phyloP scores from a whole-genome alignment of 371 early-diverging fungal genomes.

The Mucor ambiguus region DNA sequence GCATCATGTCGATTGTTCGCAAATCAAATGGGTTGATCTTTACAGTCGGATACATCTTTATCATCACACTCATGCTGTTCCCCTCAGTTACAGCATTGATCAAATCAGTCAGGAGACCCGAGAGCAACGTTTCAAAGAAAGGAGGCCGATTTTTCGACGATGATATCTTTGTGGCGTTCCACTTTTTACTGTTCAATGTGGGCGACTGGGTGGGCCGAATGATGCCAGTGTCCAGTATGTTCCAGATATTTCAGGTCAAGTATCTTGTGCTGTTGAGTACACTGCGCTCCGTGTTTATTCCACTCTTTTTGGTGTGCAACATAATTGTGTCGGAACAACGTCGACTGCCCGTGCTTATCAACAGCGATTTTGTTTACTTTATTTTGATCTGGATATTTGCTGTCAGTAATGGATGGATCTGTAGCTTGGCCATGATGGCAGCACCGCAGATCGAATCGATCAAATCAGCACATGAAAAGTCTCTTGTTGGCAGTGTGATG shows the following conservation, averaged over 20 bases:
- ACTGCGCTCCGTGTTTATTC: conserved; percentile 62
- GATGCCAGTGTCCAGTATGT: conserved; percentile 39
- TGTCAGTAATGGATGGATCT: conserved; percentile 70
- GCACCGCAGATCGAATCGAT: conserved; percentile 64
- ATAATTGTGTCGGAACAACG: conserved; percentile 52
- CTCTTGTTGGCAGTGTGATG: conserved; percentile 68
- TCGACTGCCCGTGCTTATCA: conserved; percentile 57
- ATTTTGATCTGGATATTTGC: conserved; percentile 65
- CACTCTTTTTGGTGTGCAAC: conserved; percentile 74
- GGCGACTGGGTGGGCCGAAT: conserved; percentile 80
- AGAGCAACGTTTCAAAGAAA: conserved; percentile 8
- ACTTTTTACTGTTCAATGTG: conserved; percentile 74
- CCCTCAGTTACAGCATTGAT: conserved; percentile 78
- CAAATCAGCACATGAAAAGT: conserved; percentile 39
- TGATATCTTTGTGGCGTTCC: conserved; percentile 73
- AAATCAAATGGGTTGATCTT: conserved; percentile 50
- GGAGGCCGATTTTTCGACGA: conserved; percentile 44
- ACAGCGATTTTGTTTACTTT: conserved; percentile 65
- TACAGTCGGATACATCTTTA: conserved; percentile 62
- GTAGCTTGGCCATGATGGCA: conserved; percentile 75
- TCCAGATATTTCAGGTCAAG: conserved; percentile 43
- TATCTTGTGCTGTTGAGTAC: conserved; percentile 50
- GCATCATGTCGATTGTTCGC: conserved; percentile 23
- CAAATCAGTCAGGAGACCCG: conserved; percentile 50
- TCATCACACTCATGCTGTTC: conserved; percentile 73